Conservation (phyloP, 2,329 filamentous ascomycete species). For the Curvularia sp. region DNA sequence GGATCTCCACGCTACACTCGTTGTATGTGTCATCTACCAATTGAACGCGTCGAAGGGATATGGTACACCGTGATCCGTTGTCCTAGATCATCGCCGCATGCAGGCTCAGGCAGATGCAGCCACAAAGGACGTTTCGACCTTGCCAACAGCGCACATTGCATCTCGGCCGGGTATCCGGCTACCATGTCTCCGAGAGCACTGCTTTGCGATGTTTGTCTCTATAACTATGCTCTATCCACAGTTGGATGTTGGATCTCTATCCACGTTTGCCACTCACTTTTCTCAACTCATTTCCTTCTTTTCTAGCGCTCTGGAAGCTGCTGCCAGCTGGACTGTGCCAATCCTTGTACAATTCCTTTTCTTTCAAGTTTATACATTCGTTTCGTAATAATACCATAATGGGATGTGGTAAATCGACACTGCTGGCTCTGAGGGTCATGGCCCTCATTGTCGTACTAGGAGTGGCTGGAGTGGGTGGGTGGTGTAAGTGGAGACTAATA, state of each 20-base stretch:
- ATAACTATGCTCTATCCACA: constrained; percentile 13
- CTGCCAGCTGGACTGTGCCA: constrained; percentile 38
- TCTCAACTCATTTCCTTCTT: constrained; percentile 17
- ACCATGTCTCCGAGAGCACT: constrained; percentile 16
- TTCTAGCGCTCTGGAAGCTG: constrained; percentile 37
- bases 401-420: constrained; percentile 22
- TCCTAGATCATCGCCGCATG: constrained; percentile 15
- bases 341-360: constrained; percentile 17
- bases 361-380: neutral
- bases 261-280: constrained; percentile 12
- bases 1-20: neutral
- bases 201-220: constrained; percentile 10
- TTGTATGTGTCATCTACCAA: neutral
- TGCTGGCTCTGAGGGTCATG: constrained; percentile 32
- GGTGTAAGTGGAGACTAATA: constrained; percentile 26
- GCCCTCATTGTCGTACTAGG: constrained; percentile 30
- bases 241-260: constrained; percentile 1
- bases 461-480: constrained; percentile 34
- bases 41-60: neutral
- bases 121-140: constrained; percentile 16
- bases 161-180: constrained; percentile 14
- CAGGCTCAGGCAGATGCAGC: constrained; percentile 13
- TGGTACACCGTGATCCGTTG: constrained; percentile 6
- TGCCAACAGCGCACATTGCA: constrained; percentile 13
- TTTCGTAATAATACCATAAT: constrained; percentile 21